Evolutionary conservation across 768 basidiomycete species (phyloP).

Genomic region (Neoboletus magnificus): DNA sequence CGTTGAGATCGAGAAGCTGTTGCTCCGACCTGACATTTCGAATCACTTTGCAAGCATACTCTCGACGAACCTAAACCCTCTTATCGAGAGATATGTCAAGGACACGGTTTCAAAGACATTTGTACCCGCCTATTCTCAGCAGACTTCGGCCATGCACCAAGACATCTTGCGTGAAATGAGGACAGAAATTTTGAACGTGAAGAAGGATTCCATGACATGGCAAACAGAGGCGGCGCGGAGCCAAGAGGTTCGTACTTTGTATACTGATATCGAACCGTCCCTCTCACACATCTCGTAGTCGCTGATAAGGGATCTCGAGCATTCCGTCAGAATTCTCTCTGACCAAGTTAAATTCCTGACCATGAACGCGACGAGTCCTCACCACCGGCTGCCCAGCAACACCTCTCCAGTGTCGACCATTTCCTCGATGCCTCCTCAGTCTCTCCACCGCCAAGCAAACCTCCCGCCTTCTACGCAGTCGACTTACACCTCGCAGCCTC

Average conservation of each 20-base stretch:
- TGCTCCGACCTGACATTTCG: slow-evolving; percentile 73
- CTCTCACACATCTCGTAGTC: slow-evolving; percentile 40
- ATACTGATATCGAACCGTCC: not conserved
- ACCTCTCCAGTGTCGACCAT: slow-evolving; percentile 32
- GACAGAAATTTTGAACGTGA: slow-evolving; percentile 69
- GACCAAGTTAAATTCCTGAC: slow-evolving; percentile 82
- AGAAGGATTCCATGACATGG: slow-evolving; percentile 78
- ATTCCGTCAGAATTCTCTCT: slow-evolving; percentile 65
- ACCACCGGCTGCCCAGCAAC: slow-evolving; percentile 34
- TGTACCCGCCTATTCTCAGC: slow-evolving; percentile 72
- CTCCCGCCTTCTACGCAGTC: slow-evolving; percentile 37
- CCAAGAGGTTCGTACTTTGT: slow-evolving; percentile 60
- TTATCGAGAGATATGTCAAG: slow-evolving; percentile 80
- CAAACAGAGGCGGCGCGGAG: slow-evolving; percentile 73
- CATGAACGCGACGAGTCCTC: slow-evolving; percentile 45
- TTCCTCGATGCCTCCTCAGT: slow-evolving; percentile 37
- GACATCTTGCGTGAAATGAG: slow-evolving; percentile 74
- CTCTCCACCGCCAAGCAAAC: slow-evolving; percentile 36
- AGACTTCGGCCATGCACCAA: slow-evolving; percentile 75
- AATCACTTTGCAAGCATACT: slow-evolving; percentile 74
- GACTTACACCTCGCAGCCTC: slow-evolving; percentile 32
- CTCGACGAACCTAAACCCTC: slow-evolving; percentile 65
- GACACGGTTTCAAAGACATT: slow-evolving; percentile 71
- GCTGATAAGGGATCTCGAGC: slow-evolving; percentile 78
- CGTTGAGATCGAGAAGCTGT: slow-evolving; percentile 71